Percentiles rank a stretch among this genome's conserved stretches.
These are phyloP conservation scores for Aspergillus sp. DNA, from an alignment of 2,329 filamentous ascomycete genomes.

Conservation along the genomic window DNA sequence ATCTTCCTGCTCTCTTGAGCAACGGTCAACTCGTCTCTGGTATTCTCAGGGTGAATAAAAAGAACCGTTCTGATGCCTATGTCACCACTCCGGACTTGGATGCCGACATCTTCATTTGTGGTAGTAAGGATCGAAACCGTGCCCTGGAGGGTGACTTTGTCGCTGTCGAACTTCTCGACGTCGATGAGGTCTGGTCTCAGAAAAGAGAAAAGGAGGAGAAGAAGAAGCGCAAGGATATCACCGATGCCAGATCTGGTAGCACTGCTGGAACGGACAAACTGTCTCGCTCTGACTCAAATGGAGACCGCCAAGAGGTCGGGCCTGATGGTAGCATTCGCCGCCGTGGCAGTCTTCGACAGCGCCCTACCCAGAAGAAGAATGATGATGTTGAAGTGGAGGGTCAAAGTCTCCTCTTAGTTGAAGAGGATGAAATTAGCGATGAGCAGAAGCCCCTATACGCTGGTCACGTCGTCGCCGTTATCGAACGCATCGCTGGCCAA, in stretches of 20 bases:
- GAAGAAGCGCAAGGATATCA: slow-evolving; percentile 99
- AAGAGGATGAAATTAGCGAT: slow-evolving; percentile 98
- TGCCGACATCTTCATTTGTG: slow-evolving; percentile 98
- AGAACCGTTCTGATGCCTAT: slow-evolving; percentile 98
- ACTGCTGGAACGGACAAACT: slow-evolving; percentile 68
- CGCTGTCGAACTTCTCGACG: slow-evolving; percentile 91
- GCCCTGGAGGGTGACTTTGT: slow-evolving; percentile 95
- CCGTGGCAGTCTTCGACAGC: slow-evolving; percentile 91
- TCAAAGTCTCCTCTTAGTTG: slow-evolving; percentile 91
- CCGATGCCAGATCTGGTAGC: slow-evolving; percentile 78
- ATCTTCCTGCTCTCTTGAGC: slow-evolving; percentile 81
- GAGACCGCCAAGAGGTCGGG: slow-evolving; percentile 61
- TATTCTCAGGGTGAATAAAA: slow-evolving; percentile 98
- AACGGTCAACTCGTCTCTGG: slow-evolving; percentile 95
- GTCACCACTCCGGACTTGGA: slow-evolving; percentile 93
- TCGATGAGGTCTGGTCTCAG: slow-evolving; percentile 97
- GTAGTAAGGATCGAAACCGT: slow-evolving; percentile 97
- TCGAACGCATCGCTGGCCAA: slow-evolving; percentile 94
- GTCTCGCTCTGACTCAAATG: slow-evolving; percentile 59
- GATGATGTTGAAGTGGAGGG: slow-evolving; percentile 99
- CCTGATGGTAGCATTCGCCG: slow-evolving; percentile 84
- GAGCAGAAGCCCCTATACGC: slow-evolving; percentile 97
- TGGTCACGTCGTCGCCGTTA: slow-evolving; percentile 93
- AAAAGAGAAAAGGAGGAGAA: slow-evolving; percentile 99
- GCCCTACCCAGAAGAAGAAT: slow-evolving; percentile 99